Percentiles rank a stretch among this genome's conserved stretches.
These are phyloP conservation scores for Eimeria praecox DNA, from an alignment of 169 alveolate genomes.

Conservation along the genomic window DNA sequence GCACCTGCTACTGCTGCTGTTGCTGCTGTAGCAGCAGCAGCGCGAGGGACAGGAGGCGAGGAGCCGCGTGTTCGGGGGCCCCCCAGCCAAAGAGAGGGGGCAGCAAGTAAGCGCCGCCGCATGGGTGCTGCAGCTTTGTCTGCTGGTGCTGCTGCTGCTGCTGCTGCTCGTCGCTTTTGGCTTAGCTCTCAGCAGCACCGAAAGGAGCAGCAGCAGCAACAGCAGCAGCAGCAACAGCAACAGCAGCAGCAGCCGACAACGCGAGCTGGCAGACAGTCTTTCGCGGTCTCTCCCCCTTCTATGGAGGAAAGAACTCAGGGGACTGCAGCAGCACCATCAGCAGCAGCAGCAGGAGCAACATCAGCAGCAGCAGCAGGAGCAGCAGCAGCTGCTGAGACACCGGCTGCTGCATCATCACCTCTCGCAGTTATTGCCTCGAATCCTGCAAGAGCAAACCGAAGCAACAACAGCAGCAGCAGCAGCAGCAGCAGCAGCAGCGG, in stretches of 20 bases:
- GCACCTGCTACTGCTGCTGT: not conserved
- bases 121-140: not conserved
- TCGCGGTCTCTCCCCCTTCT: not conserved
- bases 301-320: not conserved
- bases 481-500: slow-evolving; percentile 29
- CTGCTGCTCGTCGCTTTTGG: slow-evolving; percentile 74
- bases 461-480: slow-evolving; percentile 39
- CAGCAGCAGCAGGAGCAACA: slow-evolving; percentile 32
- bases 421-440: not conserved
- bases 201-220: slow-evolving; percentile 45
- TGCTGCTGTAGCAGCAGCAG: not conserved
- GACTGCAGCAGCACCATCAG: slow-evolving; percentile 20
- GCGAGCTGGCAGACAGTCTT: not conserved
- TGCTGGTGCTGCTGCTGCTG: slow-evolving; percentile 43
- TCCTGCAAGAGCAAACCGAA: not conserved
- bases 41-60: not conserved
- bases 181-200: slow-evolving; percentile 61
- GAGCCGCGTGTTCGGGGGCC: slow-evolving; percentile 23
- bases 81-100: slow-evolving; percentile 30
- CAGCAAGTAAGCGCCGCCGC: slow-evolving; percentile 51
- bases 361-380: slow-evolving; percentile 54
- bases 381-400: slow-evolving; percentile 39
- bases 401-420: slow-evolving; percentile 20
- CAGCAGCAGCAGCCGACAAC: not conserved
- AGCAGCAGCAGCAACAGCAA: slow-evolving; percentile 5